Evolutionary conservation across 2,329 filamentous ascomycete genomes (phyloP).

Genomic region (Penicillium sp.): DNA sequence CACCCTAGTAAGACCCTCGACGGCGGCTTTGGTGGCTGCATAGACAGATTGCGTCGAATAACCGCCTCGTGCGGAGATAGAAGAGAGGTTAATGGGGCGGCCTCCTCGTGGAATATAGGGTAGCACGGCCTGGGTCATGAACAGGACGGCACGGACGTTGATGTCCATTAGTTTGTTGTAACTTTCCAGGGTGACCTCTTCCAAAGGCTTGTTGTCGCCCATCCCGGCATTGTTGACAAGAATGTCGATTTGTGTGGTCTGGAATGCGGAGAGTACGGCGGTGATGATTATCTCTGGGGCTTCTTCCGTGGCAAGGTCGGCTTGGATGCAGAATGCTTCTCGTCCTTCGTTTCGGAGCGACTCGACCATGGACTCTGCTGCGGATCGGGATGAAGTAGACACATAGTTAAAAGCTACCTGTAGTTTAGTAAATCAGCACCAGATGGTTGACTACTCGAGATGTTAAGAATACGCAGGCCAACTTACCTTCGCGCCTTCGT

Average conservation of each 20-base stretch:
- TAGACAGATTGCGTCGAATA: neutral
- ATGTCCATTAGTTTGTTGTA: conserved; percentile 3
- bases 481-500: neutral
- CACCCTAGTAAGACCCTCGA: conserved; percentile 4
- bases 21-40: conserved; percentile 1
- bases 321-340: no score
- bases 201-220: neutral
- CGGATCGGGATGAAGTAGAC: no score
- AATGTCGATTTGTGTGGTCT: conserved; percentile 10
- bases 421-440: neutral
- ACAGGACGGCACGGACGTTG: conserved; percentile 7
- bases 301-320: neutral
- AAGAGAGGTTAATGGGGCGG: conserved; percentile 7
- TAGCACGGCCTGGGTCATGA: conserved; percentile 2
- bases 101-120: conserved; percentile 5
- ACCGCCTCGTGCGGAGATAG: neutral
- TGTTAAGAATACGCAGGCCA: neutral
- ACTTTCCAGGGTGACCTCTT: neutral
- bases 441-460: neutral
- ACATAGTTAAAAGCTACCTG: neutral
- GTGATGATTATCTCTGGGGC: neutral
- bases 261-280: no score
- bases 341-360: no score
- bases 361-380: no score
- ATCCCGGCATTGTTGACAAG: no score